phyloP scores from a whole-genome alignment of 805 yeast species.

The Metschnikowia amazonensis region DNA sequence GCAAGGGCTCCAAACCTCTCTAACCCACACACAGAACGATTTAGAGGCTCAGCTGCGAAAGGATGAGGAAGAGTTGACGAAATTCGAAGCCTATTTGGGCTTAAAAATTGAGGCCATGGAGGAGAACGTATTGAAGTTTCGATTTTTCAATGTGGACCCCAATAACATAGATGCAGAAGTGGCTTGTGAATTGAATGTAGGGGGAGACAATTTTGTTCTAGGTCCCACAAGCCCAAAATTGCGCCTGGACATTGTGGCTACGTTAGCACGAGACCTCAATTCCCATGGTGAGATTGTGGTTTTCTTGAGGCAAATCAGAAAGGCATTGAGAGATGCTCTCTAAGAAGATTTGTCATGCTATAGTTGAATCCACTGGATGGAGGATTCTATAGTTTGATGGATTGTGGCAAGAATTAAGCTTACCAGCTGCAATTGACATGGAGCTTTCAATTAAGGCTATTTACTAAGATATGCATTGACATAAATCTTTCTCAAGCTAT shows the following conservation, averaged over 20 bases:
- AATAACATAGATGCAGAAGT: slow-evolving; percentile 40
- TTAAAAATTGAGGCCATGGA: slow-evolving; percentile 48
- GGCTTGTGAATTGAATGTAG: slow-evolving; percentile 44
- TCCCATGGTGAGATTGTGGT: slow-evolving; percentile 14
- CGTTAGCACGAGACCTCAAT: slow-evolving; percentile 11
- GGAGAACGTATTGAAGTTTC: slow-evolving; percentile 45
- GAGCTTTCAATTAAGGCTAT: too few relatives aligned
- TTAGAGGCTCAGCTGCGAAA: slow-evolving; percentile 42
- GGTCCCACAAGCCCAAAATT: slow-evolving; percentile 15
- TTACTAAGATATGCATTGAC: too few relatives aligned
- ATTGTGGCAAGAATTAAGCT: too few relatives aligned
- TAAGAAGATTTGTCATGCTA: neutral
- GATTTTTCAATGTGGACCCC: slow-evolving; percentile 47
- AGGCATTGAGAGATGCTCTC: slow-evolving; percentile 7
- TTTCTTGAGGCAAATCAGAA: slow-evolving; percentile 15
- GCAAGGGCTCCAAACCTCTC: slow-evolving; percentile 29
- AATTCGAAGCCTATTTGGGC: slow-evolving; percentile 54
- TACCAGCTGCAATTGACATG: too few relatives aligned
- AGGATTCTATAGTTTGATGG: neutral
- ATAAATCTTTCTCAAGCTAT: too few relatives aligned
- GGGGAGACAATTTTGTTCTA: slow-evolving; percentile 25
- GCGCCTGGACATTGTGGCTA: slow-evolving; percentile 8
- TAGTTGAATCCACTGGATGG: slow-evolving; percentile 1
- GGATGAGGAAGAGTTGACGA: slow-evolving; percentile 49
- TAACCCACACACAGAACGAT: slow-evolving; percentile 29